Evolutionary conservation across 768 basidiomycete species (phyloP), one percentile per base, ranked within the genome.

Genomic region (Porpolomopsis calyptriformis): DNA sequence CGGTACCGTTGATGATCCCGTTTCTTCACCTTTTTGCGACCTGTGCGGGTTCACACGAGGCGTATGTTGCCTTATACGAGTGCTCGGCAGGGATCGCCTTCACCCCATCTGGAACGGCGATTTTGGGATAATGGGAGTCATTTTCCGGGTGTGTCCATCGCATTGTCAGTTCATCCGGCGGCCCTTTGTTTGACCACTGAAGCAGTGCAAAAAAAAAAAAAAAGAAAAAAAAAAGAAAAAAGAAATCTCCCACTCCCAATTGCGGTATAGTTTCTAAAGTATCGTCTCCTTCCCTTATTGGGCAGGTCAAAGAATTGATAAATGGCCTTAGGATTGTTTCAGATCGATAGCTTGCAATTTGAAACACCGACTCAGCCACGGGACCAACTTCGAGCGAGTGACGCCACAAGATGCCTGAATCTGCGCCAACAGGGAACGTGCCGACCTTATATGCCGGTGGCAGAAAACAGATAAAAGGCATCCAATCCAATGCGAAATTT

Each of bases 291-390:
- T 14, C 52, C 53, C 16, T 31, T 53, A 55, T 47, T 50, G 54
- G 57, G 47, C 34, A 23, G 29, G 4, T 2, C 4, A 42, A 23
- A 6, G 4, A 22, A 26, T 20, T 23, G 47, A 53, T 44, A 46
- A 45, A 48, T 49, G 40, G 43, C 33, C 39, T 46, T 49, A 46
- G 47, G 37, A n/a, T 24, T 29, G 41, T 56, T 54, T 49, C 49
- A 46, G 43, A 51, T 48, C 52, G 18, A 43, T 53, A 41, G 53
- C 60, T 60, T 64, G 63, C 65, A 63, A 64, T 63, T 57, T 63
- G 61, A 62, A 64, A 64, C 60, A 57, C 62, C 62, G 63, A 63
- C n/a, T 24, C 25, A 39, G 53, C 55, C 64, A 66, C 61, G 64
- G 60, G 64, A 64, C 61, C 60, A 4, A 40, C 19, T 57, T 42